phyloP scores from a whole-genome alignment of 2,329 filamentous ascomycete species.

The Gaeumannomyces tritici region DNA sequence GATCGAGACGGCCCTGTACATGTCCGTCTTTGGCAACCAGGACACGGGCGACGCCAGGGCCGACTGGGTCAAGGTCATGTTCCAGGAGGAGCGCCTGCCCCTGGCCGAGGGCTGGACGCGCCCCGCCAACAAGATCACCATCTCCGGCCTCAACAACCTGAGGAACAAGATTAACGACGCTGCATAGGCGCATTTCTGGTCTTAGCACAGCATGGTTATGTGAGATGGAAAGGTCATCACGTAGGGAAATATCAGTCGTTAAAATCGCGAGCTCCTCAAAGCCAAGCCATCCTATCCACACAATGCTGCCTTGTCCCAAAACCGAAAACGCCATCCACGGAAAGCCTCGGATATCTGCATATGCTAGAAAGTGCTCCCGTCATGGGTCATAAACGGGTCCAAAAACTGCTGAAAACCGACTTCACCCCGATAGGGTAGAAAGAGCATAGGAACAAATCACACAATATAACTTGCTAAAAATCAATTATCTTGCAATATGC shows the following conservation, averaged over 20 bases:
- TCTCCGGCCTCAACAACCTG: neutral
- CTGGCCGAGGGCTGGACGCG: slow-evolving; percentile 6
- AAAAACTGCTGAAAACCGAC: neutral
- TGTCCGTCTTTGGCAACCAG: slow-evolving; percentile 7
- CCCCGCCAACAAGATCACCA: neutral
- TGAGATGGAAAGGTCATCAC: too few species aligned
- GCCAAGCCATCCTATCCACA: neutral
- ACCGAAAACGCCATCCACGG: neutral
- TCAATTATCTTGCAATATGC: neutral
- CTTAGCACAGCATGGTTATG: too few species aligned
- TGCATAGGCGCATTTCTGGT: too few species aligned
- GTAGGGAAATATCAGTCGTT: neutral
- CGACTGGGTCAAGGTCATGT: slow-evolving; percentile 7
- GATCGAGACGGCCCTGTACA: slow-evolving; percentile 7
- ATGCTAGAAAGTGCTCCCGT: neutral
- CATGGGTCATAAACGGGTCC: neutral
- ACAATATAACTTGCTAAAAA: neutral
- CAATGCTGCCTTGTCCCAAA: neutral
- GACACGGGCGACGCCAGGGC: slow-evolving; percentile 4
- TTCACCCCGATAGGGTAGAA: neutral
- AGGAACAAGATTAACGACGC: neutral
- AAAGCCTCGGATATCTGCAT: neutral
- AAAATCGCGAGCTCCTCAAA: neutral
- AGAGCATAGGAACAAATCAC: neutral
- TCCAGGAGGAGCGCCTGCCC: slow-evolving; percentile 8